Evolutionary conservation across 129 eudicot genomes (phyloP), one percentile per base, ranked within the genome.

Genomic region (Kitagawia praeruptora): DNA sequence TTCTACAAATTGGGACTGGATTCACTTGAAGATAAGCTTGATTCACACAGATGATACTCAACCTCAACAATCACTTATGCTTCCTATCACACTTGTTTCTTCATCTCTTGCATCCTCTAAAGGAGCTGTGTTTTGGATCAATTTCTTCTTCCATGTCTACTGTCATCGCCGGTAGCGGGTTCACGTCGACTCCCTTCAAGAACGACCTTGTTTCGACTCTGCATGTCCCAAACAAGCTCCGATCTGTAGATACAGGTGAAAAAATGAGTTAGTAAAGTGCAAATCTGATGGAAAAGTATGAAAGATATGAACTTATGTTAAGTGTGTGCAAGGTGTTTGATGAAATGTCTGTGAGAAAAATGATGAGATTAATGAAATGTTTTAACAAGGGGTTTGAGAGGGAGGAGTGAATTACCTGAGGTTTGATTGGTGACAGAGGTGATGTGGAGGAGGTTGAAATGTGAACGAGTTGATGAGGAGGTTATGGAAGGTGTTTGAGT

Each of bases 131-230:
- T n/a, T n/a, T n/a, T n/a, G n/a, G n/a, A n/a, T n/a, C n/a, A n/a
- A n/a, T n/a, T 40, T 86, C 98, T 28, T 90, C 97, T 78, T 95
- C 98, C 61, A 58, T 83, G 28, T 86, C 93, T 18, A 81, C 89
- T 42, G 85, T 77, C 42, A 86, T 71, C 28, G 91, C 38, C 47
- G 96, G 91, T 37, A 83, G 76, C 64, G 94, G 75, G 87, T 95
- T 95, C 77, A 95, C 98, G 83, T 95, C 98, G 80, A 95, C 92
- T 15, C 97, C 97, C 73, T 87, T 90, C 77, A 88, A 75, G 37
- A 90, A 94, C 77, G 97, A 86, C 79, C 86, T 82, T 78, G 89
- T 88, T 56, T 88, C 96, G 12, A 80, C 91, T 78, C 85, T 76
- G 73, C 87, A 87, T 51, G 88, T 56, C 1, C 88, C 92, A 7